Conservation (phyloP, 1,284 basidiomycete genomes). For the Amylostereum chailletii region DNA sequence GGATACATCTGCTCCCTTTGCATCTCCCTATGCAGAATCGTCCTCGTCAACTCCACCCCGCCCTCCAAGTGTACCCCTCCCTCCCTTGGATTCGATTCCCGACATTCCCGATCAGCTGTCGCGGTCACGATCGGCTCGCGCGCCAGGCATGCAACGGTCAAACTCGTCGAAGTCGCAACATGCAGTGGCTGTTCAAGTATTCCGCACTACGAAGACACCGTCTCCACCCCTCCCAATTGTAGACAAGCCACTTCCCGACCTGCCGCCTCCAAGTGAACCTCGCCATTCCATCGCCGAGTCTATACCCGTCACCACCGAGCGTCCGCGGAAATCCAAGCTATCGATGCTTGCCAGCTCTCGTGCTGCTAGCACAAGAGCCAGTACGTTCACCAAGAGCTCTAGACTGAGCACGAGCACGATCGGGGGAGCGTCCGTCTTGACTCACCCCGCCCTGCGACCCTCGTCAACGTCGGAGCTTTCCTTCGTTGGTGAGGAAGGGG, state of each 20-base stretch:
- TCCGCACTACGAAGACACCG: conserved; percentile 3
- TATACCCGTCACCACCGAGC: conserved; percentile 4
- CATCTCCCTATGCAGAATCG: conserved; percentile 35
- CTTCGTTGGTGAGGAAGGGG: conserved; percentile 11
- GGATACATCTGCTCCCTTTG: conserved; percentile 44
- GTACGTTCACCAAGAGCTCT: conserved; percentile 33
- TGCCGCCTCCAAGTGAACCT: conserved; percentile 9
- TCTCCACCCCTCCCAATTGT: conserved; percentile 3
- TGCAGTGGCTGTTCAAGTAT: conserved; percentile 11
- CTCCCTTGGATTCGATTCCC: conserved; percentile 40
- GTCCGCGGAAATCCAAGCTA: conserved; percentile 47
- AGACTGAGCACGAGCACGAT: conserved; percentile 37
- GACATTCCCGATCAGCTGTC: conserved; percentile 49
- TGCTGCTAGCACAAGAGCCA: conserved; percentile 30
- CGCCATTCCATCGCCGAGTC: conserved; percentile 10
- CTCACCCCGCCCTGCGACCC: conserved; percentile 59
- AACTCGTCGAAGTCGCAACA: conserved; percentile 1
- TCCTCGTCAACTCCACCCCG: conserved; percentile 29
- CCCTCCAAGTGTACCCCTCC: conserved; percentile 31
- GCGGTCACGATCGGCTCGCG: conserved; percentile 29
- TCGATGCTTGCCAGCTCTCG: conserved; percentile 53
- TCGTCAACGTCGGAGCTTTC: conserved; percentile 44
- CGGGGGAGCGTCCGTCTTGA: conserved; percentile 49
- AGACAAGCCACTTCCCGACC: conserved; percentile 11
- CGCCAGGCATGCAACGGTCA: conserved; percentile 10